A percentile compares a stretch with the other conserved stretches of the same genome.
Evolutionary conservation across 129 eudicot species (phyloP).

Genomic region (Dittrichia graveolens): DNA sequence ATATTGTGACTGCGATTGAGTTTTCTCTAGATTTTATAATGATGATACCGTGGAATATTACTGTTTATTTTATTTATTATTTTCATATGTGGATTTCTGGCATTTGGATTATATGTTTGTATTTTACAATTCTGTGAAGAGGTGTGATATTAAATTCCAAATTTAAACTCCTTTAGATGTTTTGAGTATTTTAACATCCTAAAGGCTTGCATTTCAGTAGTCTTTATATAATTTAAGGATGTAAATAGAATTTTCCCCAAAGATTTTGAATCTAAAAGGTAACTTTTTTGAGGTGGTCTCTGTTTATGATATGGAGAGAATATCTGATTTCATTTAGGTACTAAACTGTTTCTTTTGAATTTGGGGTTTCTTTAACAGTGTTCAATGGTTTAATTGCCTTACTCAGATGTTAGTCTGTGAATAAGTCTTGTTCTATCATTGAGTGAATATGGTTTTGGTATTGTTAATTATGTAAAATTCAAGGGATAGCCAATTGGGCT

Average conservation of each 20-base stretch:
- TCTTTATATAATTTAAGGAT: background rate
- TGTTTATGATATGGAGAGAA: background rate
- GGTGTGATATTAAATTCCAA: background rate
- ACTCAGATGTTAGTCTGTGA: constrained; percentile 19
- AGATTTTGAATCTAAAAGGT: background rate
- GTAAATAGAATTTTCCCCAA: background rate
- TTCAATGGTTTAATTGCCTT: constrained; percentile 9
- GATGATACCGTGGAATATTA: background rate
- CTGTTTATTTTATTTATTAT: background rate
- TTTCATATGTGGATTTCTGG: constrained; percentile 18
- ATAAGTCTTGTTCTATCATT: constrained; percentile 21
- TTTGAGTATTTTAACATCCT: background rate
- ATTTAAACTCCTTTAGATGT: constrained; percentile 2
- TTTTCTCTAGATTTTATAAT: constrained; percentile 7
- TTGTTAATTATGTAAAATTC: constrained; percentile 4
- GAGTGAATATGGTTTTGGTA: constrained; percentile 17
- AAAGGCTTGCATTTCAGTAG: background rate
- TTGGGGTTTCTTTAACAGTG: background rate
- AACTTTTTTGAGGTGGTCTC: too few species aligned
- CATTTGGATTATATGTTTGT: constrained; percentile 32
- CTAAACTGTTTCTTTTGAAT: background rate
- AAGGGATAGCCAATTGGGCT: background rate
- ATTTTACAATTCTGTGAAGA: constrained; percentile 15
- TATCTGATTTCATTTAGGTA: background rate
- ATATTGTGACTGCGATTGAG: constrained; percentile 25